Evolutionary conservation across 2,329 filamentous ascomycete genomes (phyloP).

Genomic region (Colletotrichum caudatum): DNA sequence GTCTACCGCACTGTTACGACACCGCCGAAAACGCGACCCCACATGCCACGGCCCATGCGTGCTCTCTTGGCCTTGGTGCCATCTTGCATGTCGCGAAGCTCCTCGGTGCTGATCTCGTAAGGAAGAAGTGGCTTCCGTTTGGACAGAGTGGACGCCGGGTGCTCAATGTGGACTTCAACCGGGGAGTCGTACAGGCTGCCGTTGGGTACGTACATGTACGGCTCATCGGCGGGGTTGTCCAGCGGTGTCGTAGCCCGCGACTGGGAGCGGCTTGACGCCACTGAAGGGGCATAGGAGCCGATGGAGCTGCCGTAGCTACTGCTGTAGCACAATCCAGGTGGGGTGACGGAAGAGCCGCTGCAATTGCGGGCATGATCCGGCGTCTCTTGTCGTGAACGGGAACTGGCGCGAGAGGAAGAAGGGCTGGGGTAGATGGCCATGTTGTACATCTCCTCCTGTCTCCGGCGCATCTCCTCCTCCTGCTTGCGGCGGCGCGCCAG

Average conservation of each 20-base stretch:
- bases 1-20: constrained; percentile 55
- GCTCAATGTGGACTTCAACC: constrained; percentile 58
- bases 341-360: constrained; percentile 54
- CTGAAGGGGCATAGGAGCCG: constrained; percentile 63
- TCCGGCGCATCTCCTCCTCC: constrained; percentile 52
- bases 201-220: constrained; percentile 55
- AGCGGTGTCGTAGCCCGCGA: constrained; percentile 65
- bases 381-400: constrained; percentile 54
- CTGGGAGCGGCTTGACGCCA: constrained; percentile 58
- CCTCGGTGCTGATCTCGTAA: constrained; percentile 67
- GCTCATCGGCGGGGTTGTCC: constrained; percentile 57
- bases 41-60: constrained; percentile 62
- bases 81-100: constrained; percentile 64
- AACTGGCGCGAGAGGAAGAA: constrained; percentile 59
- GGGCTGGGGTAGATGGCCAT: constrained; percentile 58
- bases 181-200: constrained; percentile 64
- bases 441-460: constrained; percentile 52
- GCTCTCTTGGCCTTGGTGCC: constrained; percentile 62
- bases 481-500: constrained; percentile 63
- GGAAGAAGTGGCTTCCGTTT: constrained; percentile 54
- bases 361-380: constrained; percentile 56
- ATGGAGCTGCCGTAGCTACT: constrained; percentile 53
- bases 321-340: constrained; percentile 61
- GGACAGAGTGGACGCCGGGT: constrained; percentile 53
- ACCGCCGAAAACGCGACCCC: constrained; percentile 65